phyloP scores from a whole-genome alignment of 768 basidiomycete species.

The Lepiota brunneoincarnata region DNA sequence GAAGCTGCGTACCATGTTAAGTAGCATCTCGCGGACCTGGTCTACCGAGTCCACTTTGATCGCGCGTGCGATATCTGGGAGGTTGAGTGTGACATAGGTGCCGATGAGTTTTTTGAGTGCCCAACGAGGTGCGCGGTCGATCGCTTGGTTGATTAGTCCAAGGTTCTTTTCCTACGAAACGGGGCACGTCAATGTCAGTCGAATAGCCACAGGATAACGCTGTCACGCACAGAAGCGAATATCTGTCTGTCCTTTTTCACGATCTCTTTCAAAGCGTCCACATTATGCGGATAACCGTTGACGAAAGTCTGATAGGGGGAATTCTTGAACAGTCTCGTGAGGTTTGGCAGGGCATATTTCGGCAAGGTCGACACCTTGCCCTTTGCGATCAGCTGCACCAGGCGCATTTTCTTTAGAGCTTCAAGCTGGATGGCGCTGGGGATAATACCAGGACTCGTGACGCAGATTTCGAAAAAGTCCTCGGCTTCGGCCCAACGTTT shows the following conservation, averaged over 20 bases:
- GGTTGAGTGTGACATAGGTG: constrained; percentile 77
- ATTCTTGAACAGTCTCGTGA: constrained; percentile 61
- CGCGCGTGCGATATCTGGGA: constrained; percentile 65
- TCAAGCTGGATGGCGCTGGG: constrained; percentile 78
- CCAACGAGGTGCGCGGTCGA: constrained; percentile 75
- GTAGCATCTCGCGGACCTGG: constrained; percentile 55
- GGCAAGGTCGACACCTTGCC: constrained; percentile 72
- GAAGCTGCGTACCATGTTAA: constrained; percentile 76
- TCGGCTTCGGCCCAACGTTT: constrained; percentile 68
- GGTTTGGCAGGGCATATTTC: constrained; percentile 65
- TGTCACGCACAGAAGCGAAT: constrained; percentile 49
- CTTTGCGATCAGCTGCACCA: constrained; percentile 75
- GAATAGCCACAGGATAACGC: neutral
- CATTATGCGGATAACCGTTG: constrained; percentile 61
- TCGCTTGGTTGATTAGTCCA: constrained; percentile 65
- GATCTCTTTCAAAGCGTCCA: constrained; percentile 40
- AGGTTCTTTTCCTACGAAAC: constrained; percentile 60
- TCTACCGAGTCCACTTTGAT: constrained; percentile 50
- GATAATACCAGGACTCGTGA: constrained; percentile 54
- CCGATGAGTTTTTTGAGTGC: constrained; percentile 75
- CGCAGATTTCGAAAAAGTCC: constrained; percentile 79
- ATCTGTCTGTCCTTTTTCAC: constrained; percentile 51
- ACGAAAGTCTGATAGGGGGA: constrained; percentile 65
- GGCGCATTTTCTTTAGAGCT: constrained; percentile 78
- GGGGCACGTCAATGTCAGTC: neutral